phyloP scores from a whole-genome alignment of 306 rosid species.

The Prunus mira region DNA sequence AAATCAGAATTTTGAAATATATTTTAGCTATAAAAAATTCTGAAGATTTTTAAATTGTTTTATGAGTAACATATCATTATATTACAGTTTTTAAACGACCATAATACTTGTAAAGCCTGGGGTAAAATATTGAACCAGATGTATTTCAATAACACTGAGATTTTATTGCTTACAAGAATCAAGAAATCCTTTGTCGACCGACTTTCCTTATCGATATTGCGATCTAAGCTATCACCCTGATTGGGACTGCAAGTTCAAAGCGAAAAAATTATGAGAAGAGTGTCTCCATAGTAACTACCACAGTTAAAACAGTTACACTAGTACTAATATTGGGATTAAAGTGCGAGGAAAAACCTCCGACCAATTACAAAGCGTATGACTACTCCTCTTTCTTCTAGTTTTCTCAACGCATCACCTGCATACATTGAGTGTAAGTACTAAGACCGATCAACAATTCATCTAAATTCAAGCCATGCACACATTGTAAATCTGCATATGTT shows the following conservation, averaged over 20 bases:
- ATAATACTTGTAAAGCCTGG: constrained; percentile 4
- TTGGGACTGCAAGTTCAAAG: constrained; percentile 64
- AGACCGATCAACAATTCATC: constrained; percentile 1
- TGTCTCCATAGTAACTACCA: background rate
- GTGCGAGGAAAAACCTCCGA: constrained; percentile 75
- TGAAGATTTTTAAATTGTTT: background rate
- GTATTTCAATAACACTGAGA: constrained; percentile 18
- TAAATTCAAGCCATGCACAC: background rate
- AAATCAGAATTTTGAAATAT: background rate
- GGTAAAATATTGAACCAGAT: constrained; percentile 1
- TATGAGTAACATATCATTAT: background rate
- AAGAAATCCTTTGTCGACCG: constrained; percentile 75
- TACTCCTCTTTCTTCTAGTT: constrained; percentile 95
- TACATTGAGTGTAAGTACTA: background rate
- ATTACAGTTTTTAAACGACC: background rate
- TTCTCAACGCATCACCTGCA: constrained; percentile 85
- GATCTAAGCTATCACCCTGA: constrained; percentile 97
- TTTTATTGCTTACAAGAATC: constrained; percentile 72
- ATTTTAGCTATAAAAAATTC: constrained; percentile 2
- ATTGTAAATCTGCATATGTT: background rate
- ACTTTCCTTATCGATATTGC: constrained; percentile 77
- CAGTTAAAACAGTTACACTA: background rate
- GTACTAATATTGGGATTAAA: constrained; percentile 24
- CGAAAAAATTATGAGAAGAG: constrained; percentile 17
- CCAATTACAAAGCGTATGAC: constrained; percentile 88